These are phyloP conservation scores for Geotrichum candidum DNA, from an alignment of 1,139 yeast genomes.

Conservation along the genomic window DNA sequence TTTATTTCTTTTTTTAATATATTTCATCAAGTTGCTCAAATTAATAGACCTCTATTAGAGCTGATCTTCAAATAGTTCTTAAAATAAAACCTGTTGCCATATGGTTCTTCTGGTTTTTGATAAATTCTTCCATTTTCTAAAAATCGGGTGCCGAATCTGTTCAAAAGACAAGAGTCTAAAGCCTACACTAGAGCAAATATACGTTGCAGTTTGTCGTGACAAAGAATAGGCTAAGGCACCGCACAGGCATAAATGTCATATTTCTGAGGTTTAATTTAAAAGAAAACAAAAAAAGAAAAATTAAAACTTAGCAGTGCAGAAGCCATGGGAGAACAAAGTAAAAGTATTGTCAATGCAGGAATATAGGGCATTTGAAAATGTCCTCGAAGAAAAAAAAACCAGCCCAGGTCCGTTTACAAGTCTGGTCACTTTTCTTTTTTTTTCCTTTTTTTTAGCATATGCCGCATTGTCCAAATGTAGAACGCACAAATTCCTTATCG, in stretches of 20 bases:
- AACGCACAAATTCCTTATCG: neutral
- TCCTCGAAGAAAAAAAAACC: neutral
- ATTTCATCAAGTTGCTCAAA: neutral
- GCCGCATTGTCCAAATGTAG: neutral
- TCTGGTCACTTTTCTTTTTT: neutral
- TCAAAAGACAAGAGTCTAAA: neutral
- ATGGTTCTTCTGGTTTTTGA: no score
- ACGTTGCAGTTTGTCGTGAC: neutral
- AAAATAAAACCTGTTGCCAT: neutral
- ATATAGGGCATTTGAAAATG: neutral
- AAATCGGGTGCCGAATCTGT: no score
- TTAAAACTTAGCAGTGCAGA: neutral
- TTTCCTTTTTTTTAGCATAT: neutral
- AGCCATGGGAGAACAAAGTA: neutral
- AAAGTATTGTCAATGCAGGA: neutral
- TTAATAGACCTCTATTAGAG: neutral
- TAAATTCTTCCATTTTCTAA: no score
- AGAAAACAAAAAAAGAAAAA: neutral
- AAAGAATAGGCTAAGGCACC: neutral
- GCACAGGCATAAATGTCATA: neutral
- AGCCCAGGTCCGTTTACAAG: neutral
- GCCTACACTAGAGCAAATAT: neutral
- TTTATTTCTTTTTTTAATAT: neutral
- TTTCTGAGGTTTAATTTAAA: neutral
- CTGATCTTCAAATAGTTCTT: neutral